Evolutionary conservation across 352 stramenopile genomes (phyloP), one percentile per base, ranked within the genome.

Genomic region (Phytophthora cajani): DNA sequence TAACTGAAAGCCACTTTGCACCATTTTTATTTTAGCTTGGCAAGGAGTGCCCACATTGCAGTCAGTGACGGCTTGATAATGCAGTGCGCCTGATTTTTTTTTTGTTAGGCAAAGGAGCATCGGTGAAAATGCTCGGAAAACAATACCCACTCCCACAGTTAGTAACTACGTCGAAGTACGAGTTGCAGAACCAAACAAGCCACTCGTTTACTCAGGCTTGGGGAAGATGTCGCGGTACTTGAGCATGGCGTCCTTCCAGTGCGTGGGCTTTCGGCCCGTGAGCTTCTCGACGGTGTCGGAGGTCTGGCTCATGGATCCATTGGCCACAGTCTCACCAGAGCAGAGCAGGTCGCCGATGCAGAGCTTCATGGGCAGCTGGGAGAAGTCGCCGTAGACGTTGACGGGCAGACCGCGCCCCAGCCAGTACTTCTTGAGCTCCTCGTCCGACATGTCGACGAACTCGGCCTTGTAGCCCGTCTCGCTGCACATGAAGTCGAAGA

Each of bases 191-290:
- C n/a, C 46, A 52, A 27, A 27, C 23, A 27, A 27, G 23, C 46
- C n/a, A 8, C n/a, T 27, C 49, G 17, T 11, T 47, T 61, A 67
- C 33, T 61, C 60, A 44, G 42, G 32, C 62, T 64, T 64, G 33
- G 62, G 62, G 62, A 69, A 69, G 40, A 69, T 57, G 42, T 64
- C 53, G 30, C 47, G 42, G 62, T 69, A 69, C 53, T 69, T 64
- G 62, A 58, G 27, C 44, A 69, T 42, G 38, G 14, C n/a, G 42
- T 69, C 44, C 62, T 64, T 56, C 27, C 33, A 69, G 42, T 50
- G 53, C 12, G 62, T 51, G 4, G 62, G 53, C 14, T 69, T 58
- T 44, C 62, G 52, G 44, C 62, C 62, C 17, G 62, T 69, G 14
- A 69, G 53, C 33, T 69, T 69, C 53, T 69, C 54, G 11, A 69